phyloP scores from a whole-genome alignment of 2,329 filamentous ascomycete genomes.

The Neonectria magnoliae region DNA sequence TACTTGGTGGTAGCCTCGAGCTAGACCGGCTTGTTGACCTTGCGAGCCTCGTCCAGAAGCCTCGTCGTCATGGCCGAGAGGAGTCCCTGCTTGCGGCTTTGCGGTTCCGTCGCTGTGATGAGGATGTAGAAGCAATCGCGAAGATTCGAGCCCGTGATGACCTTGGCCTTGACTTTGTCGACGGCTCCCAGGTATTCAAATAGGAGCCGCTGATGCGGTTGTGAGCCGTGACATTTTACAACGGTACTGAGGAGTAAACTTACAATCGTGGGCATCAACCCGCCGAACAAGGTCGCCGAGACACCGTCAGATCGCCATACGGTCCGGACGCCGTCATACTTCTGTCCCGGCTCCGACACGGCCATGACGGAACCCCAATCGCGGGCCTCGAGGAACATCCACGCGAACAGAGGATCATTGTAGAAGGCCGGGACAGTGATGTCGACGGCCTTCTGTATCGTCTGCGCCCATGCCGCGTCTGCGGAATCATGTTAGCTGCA shows the following conservation, averaged over 20 bases:
- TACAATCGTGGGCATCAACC: conserved; percentile 16
- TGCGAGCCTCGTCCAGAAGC: conserved; percentile 9
- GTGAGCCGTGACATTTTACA: background rate
- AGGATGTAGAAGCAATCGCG: conserved; percentile 23
- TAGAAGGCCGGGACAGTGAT: conserved; percentile 16
- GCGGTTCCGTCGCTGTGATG: conserved; percentile 11
- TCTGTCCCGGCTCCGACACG: conserved; percentile 22
- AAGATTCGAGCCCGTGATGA: conserved; percentile 3
- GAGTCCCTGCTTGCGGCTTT: conserved; percentile 17
- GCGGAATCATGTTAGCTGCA: background rate
- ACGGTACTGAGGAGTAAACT: background rate
- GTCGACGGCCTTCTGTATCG: background rate
- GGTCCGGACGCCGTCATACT: conserved; percentile 15
- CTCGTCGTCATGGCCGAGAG: conserved; percentile 5
- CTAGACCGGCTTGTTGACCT: conserved; percentile 21
- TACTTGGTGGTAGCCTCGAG: conserved; percentile 23
- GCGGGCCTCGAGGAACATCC: conserved; percentile 16
- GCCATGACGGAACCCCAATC: conserved; percentile 26
- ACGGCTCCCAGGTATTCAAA: conserved; percentile 11
- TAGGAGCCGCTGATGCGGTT: conserved; percentile 8
- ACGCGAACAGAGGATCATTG: conserved; percentile 16
- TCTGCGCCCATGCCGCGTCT: background rate
- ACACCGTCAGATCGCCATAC: conserved; percentile 13
- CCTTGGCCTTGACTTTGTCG: conserved; percentile 13
- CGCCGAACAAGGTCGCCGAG: conserved; percentile 19